Percentiles rank a stretch among this genome's conserved stretches.
These are phyloP conservation scores for Moesziomyces sp. DNA, from an alignment of 1,284 basidiomycete species.

Conservation along the genomic window DNA sequence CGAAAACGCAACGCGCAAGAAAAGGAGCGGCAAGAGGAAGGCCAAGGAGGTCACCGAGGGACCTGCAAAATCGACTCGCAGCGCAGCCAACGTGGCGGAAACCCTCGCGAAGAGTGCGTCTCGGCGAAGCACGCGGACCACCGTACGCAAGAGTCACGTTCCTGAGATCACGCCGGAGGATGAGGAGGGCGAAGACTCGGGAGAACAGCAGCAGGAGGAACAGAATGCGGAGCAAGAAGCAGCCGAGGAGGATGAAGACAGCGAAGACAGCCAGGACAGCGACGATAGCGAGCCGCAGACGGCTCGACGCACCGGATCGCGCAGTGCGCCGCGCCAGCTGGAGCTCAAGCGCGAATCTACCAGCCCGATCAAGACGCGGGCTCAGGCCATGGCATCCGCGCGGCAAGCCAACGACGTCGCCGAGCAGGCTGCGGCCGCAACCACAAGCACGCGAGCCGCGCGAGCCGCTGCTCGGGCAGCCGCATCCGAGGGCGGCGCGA, in stretches of 20 bases:
- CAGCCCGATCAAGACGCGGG: constrained; percentile 23
- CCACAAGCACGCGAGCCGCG: not conserved
- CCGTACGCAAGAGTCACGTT: too few species aligned
- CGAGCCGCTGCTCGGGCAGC: constrained; percentile 3
- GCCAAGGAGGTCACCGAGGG: constrained; percentile 5
- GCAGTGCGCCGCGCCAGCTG: constrained; percentile 14
- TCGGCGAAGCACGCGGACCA: too few species aligned
- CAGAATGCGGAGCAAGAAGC: too few species aligned
- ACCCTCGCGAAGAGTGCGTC: not conserved
- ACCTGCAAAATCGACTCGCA: too few species aligned
- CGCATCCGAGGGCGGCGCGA: constrained; percentile 2
- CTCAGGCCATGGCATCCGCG: not conserved
- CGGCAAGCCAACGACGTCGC: not conserved
- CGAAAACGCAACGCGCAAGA: constrained; percentile 17
- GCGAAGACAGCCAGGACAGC: not conserved
- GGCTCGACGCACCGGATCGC: constrained; percentile 14
- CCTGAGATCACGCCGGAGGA: too few species aligned
- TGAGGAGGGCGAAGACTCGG: too few species aligned
- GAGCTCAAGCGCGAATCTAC: constrained; percentile 24
- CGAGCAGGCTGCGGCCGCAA: not conserved
- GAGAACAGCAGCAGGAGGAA: too few species aligned
- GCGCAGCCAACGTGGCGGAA: not conserved
- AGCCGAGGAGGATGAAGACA: not conserved
- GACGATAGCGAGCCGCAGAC: constrained; percentile 13
- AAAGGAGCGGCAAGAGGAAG: constrained; percentile 4